phyloP scores from a whole-genome alignment of 257 asterid species.

The Jaltomata sinuosa region DNA sequence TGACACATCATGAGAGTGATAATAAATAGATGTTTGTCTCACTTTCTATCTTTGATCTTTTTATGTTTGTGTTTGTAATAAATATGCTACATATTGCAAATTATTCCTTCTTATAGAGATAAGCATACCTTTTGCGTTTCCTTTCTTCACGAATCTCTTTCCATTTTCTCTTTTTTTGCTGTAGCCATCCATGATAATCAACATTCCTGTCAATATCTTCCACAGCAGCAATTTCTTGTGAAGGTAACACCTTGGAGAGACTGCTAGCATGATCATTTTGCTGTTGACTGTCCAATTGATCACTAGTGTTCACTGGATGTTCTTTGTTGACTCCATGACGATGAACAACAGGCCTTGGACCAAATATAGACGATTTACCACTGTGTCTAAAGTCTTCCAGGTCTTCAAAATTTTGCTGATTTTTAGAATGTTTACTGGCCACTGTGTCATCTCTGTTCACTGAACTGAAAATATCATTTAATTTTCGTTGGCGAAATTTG shows the following conservation, averaged over 20 bases:
- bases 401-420: conserved; percentile 45
- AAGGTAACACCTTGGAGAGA: conserved; percentile 15
- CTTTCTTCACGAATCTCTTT: conserved; percentile 67
- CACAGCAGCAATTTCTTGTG: conserved; percentile 30
- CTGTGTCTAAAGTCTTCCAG: conserved; percentile 69
- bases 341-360: conserved; percentile 67
- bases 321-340: conserved; percentile 35
- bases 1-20: background rate
- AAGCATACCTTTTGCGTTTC: conserved; percentile 74
- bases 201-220: conserved; percentile 55
- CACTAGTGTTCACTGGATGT: conserved; percentile 26
- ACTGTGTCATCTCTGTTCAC: conserved; percentile 29
- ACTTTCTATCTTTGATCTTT: background rate
- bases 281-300: conserved; percentile 21
- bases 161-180: conserved; percentile 91
- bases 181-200: conserved; percentile 93
- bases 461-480: conserved; percentile 74
- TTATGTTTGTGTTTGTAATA: background rate
- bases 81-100: background rate
- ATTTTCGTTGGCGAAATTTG: conserved; percentile 83
- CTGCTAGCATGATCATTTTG: conserved; percentile 26
- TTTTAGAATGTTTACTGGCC: conserved; percentile 23
- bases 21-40: background rate
- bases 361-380: conserved; percentile 28
- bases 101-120: background rate